phyloP scores from a whole-genome alignment of 257 asterid genomes.

The Rauvolfia tetraphylla region DNA sequence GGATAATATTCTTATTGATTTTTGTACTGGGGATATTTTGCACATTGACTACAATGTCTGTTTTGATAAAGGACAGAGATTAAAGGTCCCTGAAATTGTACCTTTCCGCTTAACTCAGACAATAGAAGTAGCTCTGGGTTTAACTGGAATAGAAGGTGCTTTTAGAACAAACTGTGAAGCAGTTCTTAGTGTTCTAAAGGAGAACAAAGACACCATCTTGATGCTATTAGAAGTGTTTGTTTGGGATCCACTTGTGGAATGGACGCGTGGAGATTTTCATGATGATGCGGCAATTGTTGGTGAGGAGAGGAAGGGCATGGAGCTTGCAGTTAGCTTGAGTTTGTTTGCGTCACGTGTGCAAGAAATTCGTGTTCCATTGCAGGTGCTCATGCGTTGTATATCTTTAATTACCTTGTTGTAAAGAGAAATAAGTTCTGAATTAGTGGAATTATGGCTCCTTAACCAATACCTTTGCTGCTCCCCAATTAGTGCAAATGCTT shows the following conservation, averaged over 20 bases:
- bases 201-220: slow-evolving; percentile 89
- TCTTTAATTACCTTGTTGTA: background rate
- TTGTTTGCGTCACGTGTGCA: slow-evolving; percentile 96
- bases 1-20: slow-evolving; percentile 94
- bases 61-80: slow-evolving; percentile 95
- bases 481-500: background rate
- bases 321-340: slow-evolving; percentile 97
- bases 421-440: background rate
- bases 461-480: slow-evolving; percentile 1
- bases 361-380: slow-evolving; percentile 94
- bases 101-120: slow-evolving; percentile 99
- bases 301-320: slow-evolving; percentile 99
- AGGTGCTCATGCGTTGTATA: slow-evolving; percentile 45
- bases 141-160: slow-evolving; percentile 93
- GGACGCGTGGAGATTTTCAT: slow-evolving; percentile 98
- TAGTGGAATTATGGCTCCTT: background rate
- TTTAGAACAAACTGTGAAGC: slow-evolving; percentile 94
- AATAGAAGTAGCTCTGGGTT: slow-evolving; percentile 90
- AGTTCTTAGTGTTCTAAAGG: slow-evolving; percentile 79
- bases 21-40: slow-evolving; percentile 84
- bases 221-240: slow-evolving; percentile 90
- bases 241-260: slow-evolving; percentile 99
- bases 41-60: slow-evolving; percentile 98
- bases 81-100: slow-evolving; percentile 96
- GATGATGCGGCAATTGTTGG: slow-evolving; percentile 99